phyloP scores from a whole-genome alignment of 306 rosid genomes.

The Trifolium pratense region DNA sequence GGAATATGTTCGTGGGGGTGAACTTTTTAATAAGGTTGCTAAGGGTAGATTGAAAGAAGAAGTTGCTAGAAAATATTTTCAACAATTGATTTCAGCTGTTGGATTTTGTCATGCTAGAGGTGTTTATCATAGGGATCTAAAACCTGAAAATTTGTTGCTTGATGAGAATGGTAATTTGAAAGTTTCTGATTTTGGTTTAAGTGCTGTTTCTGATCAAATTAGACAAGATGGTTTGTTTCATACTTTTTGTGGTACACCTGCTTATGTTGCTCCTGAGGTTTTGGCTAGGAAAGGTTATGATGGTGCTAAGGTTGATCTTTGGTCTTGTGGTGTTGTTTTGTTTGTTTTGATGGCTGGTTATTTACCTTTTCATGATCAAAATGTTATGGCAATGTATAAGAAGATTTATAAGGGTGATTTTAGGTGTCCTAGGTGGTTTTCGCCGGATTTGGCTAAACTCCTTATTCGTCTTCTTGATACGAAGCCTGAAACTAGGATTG shows the following conservation, averaged over 20 bases:
- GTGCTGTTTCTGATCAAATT: constrained; percentile 90
- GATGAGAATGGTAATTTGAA: constrained; percentile 81
- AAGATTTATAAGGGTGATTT: constrained; percentile 88
- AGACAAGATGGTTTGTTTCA: constrained; percentile 88
- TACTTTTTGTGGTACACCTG: constrained; percentile 96
- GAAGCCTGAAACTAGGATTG: constrained; percentile 71
- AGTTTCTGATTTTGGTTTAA: constrained; percentile 86
- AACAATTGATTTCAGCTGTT: constrained; percentile 85
- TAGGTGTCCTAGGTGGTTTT: constrained; percentile 86
- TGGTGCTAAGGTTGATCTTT: constrained; percentile 83
- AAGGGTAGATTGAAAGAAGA: constrained; percentile 87
- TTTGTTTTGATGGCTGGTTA: constrained; percentile 94
- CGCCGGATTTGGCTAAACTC: constrained; percentile 64
- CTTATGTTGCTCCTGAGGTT: constrained; percentile 95
- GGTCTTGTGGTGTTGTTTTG: constrained; percentile 91
- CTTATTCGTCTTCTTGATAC: constrained; percentile 65
- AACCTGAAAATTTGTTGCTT: constrained; percentile 80
- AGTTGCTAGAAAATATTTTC: constrained; percentile 77
- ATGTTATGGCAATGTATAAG: constrained; percentile 90
- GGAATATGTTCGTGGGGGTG: constrained; percentile 95
- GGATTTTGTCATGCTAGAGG: constrained; percentile 91
- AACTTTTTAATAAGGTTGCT: constrained; percentile 92
- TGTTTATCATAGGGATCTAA: constrained; percentile 84
- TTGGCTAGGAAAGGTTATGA: constrained; percentile 82
- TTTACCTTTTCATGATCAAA: constrained; percentile 88